Evolutionary conservation across 164 flowering plant genomes (phyloP).

Genomic region (Hamamelis virginiana): DNA sequence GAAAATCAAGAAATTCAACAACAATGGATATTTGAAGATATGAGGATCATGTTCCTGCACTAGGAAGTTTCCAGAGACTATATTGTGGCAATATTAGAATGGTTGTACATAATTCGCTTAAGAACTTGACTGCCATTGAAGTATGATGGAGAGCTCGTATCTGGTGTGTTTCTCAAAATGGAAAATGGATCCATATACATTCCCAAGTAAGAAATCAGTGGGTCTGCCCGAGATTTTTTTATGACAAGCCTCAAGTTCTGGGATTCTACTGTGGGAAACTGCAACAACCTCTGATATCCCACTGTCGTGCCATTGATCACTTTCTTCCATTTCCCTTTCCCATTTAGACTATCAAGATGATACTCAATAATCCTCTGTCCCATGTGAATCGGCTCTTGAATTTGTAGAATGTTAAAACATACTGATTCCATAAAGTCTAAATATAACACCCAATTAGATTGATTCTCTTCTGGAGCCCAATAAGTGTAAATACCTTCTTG

Average conservation of each 20-base stretch:
- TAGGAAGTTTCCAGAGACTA: too few species aligned
- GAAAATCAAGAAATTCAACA: too few species aligned
- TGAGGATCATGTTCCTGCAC: too few species aligned
- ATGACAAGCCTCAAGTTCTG: conserved; percentile 57
- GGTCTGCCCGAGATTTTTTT: conserved; percentile 65
- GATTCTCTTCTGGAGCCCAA: conserved; percentile 81
- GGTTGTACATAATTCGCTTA: conserved; percentile 24
- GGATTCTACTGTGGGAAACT: conserved; percentile 47
- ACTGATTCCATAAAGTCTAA: conserved; percentile 42
- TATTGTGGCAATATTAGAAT: too few species aligned
- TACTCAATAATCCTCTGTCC: conserved; percentile 73
- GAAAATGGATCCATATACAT: conserved; percentile 58
- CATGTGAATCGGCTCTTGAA: conserved; percentile 94
- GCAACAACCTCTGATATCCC: conserved; percentile 70
- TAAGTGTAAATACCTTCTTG: conserved; percentile 60
- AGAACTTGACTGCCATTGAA: conserved; percentile 35
- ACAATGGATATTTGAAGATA: too few species aligned
- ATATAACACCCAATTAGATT: conserved; percentile 47
- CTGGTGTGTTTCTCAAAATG: conserved; percentile 11
- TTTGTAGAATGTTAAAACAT: conserved; percentile 63
- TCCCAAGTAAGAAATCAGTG: conserved; percentile 68
- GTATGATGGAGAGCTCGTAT: conserved; percentile 14
- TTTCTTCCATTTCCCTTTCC: conserved; percentile 48
- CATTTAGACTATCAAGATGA: conserved; percentile 55
- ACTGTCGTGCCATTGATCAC: conserved; percentile 67